A percentile compares a stretch with the other conserved stretches of the same genome.
Evolutionary conservation across 169 alveolate species (phyloP).

Genomic region (Perkinsus olseni): DNA sequence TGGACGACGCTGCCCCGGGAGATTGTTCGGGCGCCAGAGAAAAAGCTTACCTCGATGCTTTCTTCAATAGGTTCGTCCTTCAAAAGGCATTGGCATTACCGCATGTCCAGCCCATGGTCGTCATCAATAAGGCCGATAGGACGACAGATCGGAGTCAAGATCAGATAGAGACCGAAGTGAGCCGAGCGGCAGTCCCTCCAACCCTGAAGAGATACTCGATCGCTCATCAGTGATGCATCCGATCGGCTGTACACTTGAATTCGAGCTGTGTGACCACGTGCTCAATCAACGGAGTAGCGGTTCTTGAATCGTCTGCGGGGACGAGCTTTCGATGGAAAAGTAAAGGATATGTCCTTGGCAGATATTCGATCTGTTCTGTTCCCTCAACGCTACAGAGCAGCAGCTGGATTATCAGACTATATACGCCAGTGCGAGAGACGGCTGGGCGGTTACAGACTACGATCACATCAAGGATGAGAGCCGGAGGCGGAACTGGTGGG

Average conservation of each 20-base stretch:
- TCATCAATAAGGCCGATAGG: conserved; percentile 72
- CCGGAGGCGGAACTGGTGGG: not conserved
- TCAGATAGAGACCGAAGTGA: not conserved
- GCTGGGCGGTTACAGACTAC: conserved; percentile 37
- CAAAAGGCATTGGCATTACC: conserved; percentile 48
- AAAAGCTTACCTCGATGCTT: too few relatives aligned
- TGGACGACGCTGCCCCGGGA: not conserved
- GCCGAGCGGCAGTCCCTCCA: not conserved
- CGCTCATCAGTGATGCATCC: too few relatives aligned
- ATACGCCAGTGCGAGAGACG: conserved; percentile 66
- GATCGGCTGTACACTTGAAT: not conserved
- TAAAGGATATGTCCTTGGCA: too few relatives aligned
- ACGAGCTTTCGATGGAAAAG: too few relatives aligned
- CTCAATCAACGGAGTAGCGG: too few relatives aligned
- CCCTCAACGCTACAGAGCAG: conserved; percentile 76
- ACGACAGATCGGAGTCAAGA: conserved; percentile 40
- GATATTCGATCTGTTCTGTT: conserved; percentile 77
- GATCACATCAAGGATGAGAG: conserved; percentile 27
- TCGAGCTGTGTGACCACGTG: not conserved
- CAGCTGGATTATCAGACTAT: conserved; percentile 80
- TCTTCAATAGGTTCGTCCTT: conserved; percentile 60
- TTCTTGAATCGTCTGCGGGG: too few relatives aligned
- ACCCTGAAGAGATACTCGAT: too few relatives aligned
- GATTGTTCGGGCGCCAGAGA: conserved; percentile 32
- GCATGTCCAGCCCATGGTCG: conserved; percentile 29